Conservation (phyloP, 2,329 filamentous ascomycete species). For the Hymenoscyphus albidus region DNA sequence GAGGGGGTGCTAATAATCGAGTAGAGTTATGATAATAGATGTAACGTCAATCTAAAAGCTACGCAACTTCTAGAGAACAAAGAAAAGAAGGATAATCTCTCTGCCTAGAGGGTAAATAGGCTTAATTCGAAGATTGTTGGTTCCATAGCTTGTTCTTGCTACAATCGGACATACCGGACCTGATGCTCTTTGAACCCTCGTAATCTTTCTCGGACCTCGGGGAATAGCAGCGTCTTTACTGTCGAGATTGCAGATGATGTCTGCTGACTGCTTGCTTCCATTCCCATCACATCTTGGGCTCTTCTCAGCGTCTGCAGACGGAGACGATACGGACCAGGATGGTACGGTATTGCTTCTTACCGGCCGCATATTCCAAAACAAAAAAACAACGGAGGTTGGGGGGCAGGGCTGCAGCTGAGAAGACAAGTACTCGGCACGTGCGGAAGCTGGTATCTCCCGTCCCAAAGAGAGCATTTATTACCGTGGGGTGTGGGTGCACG, state of each 20-base stretch:
- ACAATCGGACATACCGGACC: not conserved
- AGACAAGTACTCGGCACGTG: not conserved
- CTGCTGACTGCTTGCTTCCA: constrained; percentile 1
- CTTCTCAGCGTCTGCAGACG: not conserved
- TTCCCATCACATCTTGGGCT: not conserved
- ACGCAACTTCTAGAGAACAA: not conserved
- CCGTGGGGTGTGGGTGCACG: constrained; percentile 1
- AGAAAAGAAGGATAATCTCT: not conserved
- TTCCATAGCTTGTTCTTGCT: not conserved
- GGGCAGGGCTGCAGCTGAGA: constrained; percentile 2
- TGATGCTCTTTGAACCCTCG: not conserved
- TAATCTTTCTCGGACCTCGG: not conserved
- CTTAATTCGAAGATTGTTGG: constrained; percentile 1
- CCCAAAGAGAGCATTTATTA: constrained; percentile 4
- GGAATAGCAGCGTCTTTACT: not conserved
- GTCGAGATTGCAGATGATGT: not conserved
- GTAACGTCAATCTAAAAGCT: constrained; percentile 15
- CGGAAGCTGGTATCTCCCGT: not conserved
- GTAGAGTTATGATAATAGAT: constrained; percentile 6
- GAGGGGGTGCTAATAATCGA: constrained; percentile 6
- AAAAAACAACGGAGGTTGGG: constrained; percentile 1
- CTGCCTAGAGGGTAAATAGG: constrained; percentile 6
- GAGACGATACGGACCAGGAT: not conserved
- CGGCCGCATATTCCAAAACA: constrained; percentile 2
- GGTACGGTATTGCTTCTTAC: not conserved